A percentile compares a stretch with the other conserved stretches of the same genome.
These are phyloP conservation scores for Mollisiaceae sp. DNA, from an alignment of 2,329 filamentous ascomycete genomes.

Conservation along the genomic window DNA sequence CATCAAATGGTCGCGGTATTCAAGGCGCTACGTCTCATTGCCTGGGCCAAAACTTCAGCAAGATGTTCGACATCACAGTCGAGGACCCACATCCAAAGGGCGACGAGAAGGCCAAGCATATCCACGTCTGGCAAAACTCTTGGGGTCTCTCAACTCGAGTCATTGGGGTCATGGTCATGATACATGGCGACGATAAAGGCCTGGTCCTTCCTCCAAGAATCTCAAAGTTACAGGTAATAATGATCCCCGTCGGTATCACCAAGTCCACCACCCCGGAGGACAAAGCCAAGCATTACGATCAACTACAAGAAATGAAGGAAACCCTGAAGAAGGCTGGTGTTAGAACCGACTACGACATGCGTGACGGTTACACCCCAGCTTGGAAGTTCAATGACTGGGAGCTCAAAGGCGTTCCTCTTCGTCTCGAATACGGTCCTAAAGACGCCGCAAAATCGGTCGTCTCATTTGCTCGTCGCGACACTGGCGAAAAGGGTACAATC, in stretches of 20 bases:
- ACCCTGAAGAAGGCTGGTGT: slow-evolving; percentile 75
- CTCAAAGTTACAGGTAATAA: slow-evolving; percentile 81
- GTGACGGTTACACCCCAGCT: slow-evolving; percentile 89
- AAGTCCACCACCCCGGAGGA: slow-evolving; percentile 85
- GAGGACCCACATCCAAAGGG: slow-evolving; percentile 80
- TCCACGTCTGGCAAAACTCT: slow-evolving; percentile 97
- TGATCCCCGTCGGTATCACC: slow-evolving; percentile 92
- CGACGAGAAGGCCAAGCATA: slow-evolving; percentile 76
- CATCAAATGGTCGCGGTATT: slow-evolving; percentile 92
- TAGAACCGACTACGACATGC: slow-evolving; percentile 79
- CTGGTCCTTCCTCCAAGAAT: slow-evolving; percentile 91
- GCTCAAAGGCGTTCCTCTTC: slow-evolving; percentile 90
- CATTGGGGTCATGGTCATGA: slow-evolving; percentile 99
- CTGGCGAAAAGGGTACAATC: slow-evolving; percentile 81
- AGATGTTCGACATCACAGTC: slow-evolving; percentile 98
- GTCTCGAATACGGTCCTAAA: slow-evolving; percentile 94
- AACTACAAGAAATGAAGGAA: slow-evolving; percentile 73
- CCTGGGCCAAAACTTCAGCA: slow-evolving; percentile 96
- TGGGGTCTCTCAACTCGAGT: slow-evolving; percentile 98
- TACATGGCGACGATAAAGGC: slow-evolving; percentile 94
- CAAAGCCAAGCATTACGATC: slow-evolving; percentile 74
- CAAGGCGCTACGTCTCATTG: slow-evolving; percentile 92
- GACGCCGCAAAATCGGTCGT: slow-evolving; percentile 87
- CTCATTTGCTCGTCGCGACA: slow-evolving; percentile 85
- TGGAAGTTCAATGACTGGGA: slow-evolving; percentile 99